Conservation (phyloP, 75 land plant species). For the Chamaecyparis obtusa region DNA sequence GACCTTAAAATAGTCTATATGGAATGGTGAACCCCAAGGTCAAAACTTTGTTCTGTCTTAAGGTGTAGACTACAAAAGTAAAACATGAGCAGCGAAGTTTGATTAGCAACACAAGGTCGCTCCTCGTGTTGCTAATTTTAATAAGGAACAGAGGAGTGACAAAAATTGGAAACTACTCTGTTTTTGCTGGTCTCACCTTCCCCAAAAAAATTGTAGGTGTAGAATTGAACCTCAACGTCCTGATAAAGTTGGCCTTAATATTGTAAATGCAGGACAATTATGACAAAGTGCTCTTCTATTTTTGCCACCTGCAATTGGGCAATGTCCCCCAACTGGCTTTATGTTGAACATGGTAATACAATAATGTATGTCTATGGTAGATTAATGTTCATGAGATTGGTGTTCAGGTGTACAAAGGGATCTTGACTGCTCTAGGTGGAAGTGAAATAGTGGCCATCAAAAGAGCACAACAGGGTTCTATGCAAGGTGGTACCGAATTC, state of each 20-base stretch:
- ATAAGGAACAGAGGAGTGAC: neutral
- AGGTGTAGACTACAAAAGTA: neutral
- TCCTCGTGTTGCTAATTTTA: neutral
- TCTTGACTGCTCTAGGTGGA: constrained; percentile 37
- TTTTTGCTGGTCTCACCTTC: neutral
- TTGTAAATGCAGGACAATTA: neutral
- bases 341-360: neutral
- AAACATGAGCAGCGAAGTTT: neutral
- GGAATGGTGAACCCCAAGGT: neutral
- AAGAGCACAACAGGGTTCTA: constrained; percentile 71
- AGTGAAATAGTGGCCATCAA: constrained; percentile 74
- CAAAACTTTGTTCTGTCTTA: neutral
- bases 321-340: neutral
- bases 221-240: neutral
- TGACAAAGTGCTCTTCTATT: neutral
- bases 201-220: neutral
- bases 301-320: neutral
- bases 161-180: neutral
- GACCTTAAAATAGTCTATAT: no score
- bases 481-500: constrained; percentile 82
- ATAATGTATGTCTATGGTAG: neutral
- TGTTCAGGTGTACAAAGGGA: constrained; percentile 72
- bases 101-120: no score
- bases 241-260: neutral
- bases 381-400: neutral